Base-by-base conservation (phyloP, 2,329 filamentous ascomycete genomes). In the Fusarium lyarnte region DNA sequence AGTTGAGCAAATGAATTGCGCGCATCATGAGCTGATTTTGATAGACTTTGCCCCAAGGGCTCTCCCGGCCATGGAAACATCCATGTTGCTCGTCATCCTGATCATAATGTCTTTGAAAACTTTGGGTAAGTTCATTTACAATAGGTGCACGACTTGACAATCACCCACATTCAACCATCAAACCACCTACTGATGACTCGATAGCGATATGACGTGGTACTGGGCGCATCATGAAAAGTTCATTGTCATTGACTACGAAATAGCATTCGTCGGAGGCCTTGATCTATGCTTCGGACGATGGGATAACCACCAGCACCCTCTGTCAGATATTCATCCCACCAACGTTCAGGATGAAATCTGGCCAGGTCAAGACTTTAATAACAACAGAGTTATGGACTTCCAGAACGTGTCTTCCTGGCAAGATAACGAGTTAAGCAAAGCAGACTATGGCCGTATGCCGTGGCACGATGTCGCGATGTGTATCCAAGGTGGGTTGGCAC, bases 211-310 rank as follows among this genome's bases (percentile, higher is more conserved):
- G 93, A 98, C 94, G 1, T 94, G 98, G 78, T 98, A 97, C 84
- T 98, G 95, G 90, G 96, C 96, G 0, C 96, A 99, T 79, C 96
- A 99, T 80, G 96, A 99, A 78, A 99, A 99, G 80, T 97, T 98
- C 79, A 93, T 98, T 60, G 93, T 99, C 23, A 93, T 98, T 58
- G 96, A 98, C 82, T 97, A 97, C 78, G 88, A 91, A 21, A 83
- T 95, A 75, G 96, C 94, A 19, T 98, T 98, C 78, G 95, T 98
- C 65, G 96, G 96, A 58, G 96, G 96, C 1, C 86, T 99, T 10
- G 96, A 99, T 82, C 85, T 98, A 36, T 99, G 96, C 81, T 99
- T 98, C 79, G 96, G 96, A 13, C 90, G 96, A 58, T 98, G 95
- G 95, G 96, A 99, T 78, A 88, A 89, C 61, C 90, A 93, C 71